These are phyloP conservation scores for Eucalyptus polybractea DNA, from an alignment of 345 rosid species.

Conservation along the genomic window DNA sequence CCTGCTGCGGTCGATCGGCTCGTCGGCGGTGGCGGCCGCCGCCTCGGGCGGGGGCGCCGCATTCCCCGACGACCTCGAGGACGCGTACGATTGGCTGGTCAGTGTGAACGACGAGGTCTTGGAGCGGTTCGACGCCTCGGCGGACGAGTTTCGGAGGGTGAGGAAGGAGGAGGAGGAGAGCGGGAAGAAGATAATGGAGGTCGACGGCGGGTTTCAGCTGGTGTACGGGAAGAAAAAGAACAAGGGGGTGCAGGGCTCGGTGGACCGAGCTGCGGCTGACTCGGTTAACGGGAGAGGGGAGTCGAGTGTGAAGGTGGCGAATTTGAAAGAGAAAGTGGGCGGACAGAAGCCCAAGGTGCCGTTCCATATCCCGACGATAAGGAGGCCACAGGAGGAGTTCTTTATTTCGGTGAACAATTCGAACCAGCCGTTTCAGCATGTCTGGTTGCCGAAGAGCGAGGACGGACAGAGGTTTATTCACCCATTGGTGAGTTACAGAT, in stretches of 20 bases:
- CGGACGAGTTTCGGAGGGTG: slow-evolving; percentile 35
- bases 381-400: slow-evolving; percentile 67
- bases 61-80: slow-evolving; percentile 34
- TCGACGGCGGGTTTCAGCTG: slow-evolving; percentile 50
- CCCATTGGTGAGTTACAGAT: not conserved
- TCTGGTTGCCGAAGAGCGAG: slow-evolving; percentile 66
- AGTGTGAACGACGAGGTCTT: slow-evolving; percentile 53
- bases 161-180: slow-evolving; percentile 37
- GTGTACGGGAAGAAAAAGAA: slow-evolving; percentile 66
- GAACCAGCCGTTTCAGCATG: slow-evolving; percentile 65
- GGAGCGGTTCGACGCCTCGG: slow-evolving; percentile 50
- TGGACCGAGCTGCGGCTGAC: not conserved
- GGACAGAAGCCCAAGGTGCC: slow-evolving; percentile 42
- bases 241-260: slow-evolving; percentile 2
- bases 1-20: slow-evolving; percentile 43
- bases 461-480: slow-evolving; percentile 54
- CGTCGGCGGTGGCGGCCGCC: slow-evolving; percentile 14
- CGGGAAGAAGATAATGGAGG: slow-evolving; percentile 9
- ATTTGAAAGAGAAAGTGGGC: slow-evolving; percentile 20
- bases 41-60: slow-evolving; percentile 9
- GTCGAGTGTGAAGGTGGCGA: slow-evolving; percentile 48
- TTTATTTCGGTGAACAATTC: slow-evolving; percentile 53
- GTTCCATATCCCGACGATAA: slow-evolving; percentile 59
- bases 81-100: slow-evolving; percentile 65
- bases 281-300: not conserved